Evolutionary conservation across 2,329 filamentous ascomycete species (phyloP).

Genomic region (Alternaria tenuissima): DNA sequence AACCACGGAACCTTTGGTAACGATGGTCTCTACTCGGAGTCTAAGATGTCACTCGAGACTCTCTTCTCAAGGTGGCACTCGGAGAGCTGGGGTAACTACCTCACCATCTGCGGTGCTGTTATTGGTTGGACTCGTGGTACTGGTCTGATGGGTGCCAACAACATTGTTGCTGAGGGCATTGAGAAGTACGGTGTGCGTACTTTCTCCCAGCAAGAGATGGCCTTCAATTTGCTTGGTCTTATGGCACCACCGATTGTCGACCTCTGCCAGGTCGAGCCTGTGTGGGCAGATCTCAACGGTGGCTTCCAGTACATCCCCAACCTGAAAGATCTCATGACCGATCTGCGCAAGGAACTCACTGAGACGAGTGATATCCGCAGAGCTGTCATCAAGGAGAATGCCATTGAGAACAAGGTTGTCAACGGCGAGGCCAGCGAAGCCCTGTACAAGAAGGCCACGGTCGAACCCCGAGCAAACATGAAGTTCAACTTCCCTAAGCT

Average conservation of each 20-base stretch:
- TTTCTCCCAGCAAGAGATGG: conserved; percentile 99
- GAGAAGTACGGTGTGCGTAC: conserved; percentile 97
- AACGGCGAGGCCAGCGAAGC: conserved; percentile 93
- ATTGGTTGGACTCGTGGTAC: conserved; percentile 99
- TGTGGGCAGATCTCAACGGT: conserved; percentile 97
- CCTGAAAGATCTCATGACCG: conserved; percentile 92
- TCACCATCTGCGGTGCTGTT: conserved; percentile 96
- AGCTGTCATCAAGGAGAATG: conserved; percentile 93
- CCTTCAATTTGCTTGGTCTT: conserved; percentile 94
- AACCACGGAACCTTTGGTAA: conserved; percentile 99
- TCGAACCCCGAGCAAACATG: conserved; percentile 95
- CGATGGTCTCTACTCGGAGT: conserved; percentile 97
- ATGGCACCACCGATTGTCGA: conserved; percentile 96
- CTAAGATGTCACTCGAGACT: conserved; percentile 95
- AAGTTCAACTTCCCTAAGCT: conserved; percentile 94
- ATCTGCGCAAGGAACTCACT: conserved; percentile 91
- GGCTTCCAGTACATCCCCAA: conserved; percentile 97
- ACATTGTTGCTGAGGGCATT: conserved; percentile 95
- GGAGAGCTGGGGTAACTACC: conserved; percentile 95
- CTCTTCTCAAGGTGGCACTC: conserved; percentile 99
- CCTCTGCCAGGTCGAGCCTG: conserved; percentile 92
- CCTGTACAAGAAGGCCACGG: conserved; percentile 91
- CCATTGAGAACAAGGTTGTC: conserved; percentile 96
- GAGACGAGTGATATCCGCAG: conserved; percentile 93
- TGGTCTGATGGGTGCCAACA: conserved; percentile 97